Percentiles rank a stretch among this genome's conserved stretches.
Conservation (phyloP, 2,329 filamentous ascomycete genomes). For the Sordariomycetes sp. region DNA sequence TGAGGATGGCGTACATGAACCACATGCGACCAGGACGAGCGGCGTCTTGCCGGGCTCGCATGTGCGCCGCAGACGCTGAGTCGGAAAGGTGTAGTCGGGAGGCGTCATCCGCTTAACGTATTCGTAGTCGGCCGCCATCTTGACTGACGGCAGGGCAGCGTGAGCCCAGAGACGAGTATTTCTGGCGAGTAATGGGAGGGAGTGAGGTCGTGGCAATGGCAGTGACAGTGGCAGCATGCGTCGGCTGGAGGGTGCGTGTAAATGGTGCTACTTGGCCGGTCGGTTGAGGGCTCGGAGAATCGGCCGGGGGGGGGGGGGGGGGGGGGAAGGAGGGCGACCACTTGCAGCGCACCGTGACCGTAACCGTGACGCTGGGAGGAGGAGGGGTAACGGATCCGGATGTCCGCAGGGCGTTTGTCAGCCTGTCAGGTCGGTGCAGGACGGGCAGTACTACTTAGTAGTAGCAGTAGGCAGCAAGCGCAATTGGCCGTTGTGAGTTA, state of each 20-base stretch:
- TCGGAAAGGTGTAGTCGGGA: constrained; percentile 49
- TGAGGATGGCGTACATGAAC: constrained; percentile 34
- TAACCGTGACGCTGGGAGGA: no score
- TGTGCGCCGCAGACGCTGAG: constrained; percentile 45
- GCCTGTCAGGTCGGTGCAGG: no score
- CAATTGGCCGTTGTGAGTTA: no score
- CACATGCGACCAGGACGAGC: constrained; percentile 60
- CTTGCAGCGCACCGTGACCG: no score
- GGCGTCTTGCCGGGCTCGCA: constrained; percentile 48
- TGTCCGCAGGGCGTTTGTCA: neutral
- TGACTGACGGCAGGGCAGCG: no score
- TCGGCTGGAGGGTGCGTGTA: neutral
- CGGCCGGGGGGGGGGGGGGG: neutral
- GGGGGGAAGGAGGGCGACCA: neutral
- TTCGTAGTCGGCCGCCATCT: constrained; percentile 15
- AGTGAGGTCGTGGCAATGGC: no score
- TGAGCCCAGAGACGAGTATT: no score
- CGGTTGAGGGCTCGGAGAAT: constrained; percentile 1
- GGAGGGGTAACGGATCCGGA: constrained; percentile 1
- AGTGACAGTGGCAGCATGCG: no score
- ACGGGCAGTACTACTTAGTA: no score
- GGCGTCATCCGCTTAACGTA: constrained; percentile 23
- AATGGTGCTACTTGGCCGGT: neutral
- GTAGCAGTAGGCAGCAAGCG: no score
- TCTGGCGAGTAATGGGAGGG: no score